A percentile compares a stretch with the other conserved stretches of the same genome.
phyloP scores from a whole-genome alignment of 2,329 filamentous ascomycete genomes.

The Diatrype stigma region DNA sequence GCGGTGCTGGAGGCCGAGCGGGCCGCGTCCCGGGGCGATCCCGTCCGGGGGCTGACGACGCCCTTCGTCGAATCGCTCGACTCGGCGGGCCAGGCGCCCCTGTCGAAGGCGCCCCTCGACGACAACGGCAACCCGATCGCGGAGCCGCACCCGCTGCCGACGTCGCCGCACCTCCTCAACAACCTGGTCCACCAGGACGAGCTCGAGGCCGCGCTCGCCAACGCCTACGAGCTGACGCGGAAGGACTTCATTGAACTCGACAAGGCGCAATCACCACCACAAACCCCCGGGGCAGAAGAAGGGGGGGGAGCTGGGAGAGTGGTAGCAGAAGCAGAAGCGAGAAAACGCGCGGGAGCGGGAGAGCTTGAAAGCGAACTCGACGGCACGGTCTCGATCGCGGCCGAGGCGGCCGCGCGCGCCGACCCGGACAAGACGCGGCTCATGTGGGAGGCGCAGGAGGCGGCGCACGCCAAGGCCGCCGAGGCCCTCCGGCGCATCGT shows the following conservation, averaged over 20 bases:
- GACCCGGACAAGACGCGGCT: constrained; percentile 37
- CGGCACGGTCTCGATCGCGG: neutral
- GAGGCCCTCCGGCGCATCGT: constrained; percentile 79
- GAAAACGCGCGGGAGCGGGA: neutral
- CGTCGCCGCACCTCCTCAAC: constrained; percentile 60
- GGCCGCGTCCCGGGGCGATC: constrained; percentile 65
- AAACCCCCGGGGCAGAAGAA: no score
- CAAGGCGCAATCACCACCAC: constrained; percentile 9
- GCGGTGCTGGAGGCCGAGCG: constrained; percentile 64
- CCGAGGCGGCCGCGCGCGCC: constrained; percentile 12
- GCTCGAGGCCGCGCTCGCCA: constrained; percentile 60
- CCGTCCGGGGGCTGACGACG: constrained; percentile 73
- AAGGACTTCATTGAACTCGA: constrained; percentile 39
- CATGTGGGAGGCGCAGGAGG: constrained; percentile 40
- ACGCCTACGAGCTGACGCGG: constrained; percentile 65
- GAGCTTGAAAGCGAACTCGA: neutral
- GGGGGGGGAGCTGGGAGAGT: no score
- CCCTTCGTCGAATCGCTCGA: constrained; percentile 82
- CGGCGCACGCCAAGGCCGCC: constrained; percentile 61
- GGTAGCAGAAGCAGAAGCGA: no score
- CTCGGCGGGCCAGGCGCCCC: constrained; percentile 48
- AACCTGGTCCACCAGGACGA: constrained; percentile 68
- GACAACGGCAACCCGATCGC: constrained; percentile 37
- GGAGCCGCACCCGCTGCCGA: constrained; percentile 40
- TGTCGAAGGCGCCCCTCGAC: constrained; percentile 33